A percentile compares a stretch with the other conserved stretches of the same genome.
Evolutionary conservation across 1,139 yeast genomes (phyloP).

Genomic region (Zhuliangozyma parablackwelliae): DNA sequence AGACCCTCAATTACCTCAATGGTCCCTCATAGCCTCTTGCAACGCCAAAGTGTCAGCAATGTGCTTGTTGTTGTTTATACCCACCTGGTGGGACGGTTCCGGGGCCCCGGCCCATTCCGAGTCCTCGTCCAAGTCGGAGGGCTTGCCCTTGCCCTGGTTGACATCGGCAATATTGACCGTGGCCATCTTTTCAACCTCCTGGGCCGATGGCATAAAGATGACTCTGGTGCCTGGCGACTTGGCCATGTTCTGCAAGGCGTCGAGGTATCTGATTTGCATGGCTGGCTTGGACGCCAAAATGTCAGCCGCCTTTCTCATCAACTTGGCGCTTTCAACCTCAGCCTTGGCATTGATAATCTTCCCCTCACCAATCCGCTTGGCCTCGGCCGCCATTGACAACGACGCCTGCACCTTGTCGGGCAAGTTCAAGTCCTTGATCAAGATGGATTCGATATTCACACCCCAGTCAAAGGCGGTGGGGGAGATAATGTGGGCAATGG

Average conservation of each 20-base stretch:
- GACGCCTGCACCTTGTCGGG: constrained; percentile 58
- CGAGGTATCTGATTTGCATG: constrained; percentile 75
- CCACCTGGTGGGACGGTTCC: constrained; percentile 1
- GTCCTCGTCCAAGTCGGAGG: constrained; percentile 16
- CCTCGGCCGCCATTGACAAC: constrained; percentile 72
- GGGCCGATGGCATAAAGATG: constrained; percentile 65
- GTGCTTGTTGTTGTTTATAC: constrained; percentile 8
- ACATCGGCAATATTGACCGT: constrained; percentile 15
- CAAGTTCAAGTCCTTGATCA: constrained; percentile 63
- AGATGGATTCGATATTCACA: constrained; percentile 62
- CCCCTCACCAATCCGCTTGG: constrained; percentile 72
- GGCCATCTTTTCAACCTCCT: constrained; percentile 38
- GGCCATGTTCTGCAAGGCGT: constrained; percentile 78
- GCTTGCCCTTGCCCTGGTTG: constrained; percentile 8
- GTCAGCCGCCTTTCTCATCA: constrained; percentile 78
- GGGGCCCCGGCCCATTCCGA: constrained; percentile 15
- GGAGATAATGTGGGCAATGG: constrained; percentile 59
- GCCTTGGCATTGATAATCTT: constrained; percentile 74
- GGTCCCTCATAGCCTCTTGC: constrained; percentile 23
- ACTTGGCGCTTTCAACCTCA: constrained; percentile 71
- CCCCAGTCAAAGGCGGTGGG: constrained; percentile 73
- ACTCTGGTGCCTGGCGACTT: constrained; percentile 59
- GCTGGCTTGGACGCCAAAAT: constrained; percentile 73
- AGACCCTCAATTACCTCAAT: neutral
- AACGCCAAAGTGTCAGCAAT: constrained; percentile 23